Evolutionary conservation across 2,329 filamentous ascomycete species (phyloP), one percentile per base, ranked within the genome.

Genomic region (Onygena corvina): DNA sequence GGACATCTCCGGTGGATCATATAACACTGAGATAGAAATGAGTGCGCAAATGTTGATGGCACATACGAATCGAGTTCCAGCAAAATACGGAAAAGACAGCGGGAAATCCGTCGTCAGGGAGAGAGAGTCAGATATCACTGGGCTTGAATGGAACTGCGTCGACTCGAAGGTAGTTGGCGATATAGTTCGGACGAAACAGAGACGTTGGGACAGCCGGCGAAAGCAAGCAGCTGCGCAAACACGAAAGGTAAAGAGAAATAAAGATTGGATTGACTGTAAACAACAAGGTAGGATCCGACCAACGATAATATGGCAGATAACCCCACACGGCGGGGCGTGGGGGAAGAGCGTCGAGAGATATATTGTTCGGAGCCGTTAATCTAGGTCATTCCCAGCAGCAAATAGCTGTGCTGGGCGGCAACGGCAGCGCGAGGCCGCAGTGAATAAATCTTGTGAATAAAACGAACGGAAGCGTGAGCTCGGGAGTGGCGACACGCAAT

Each of bases 1-100:
- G 61, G 67, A 69, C 67, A 70, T 70, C 58, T 67, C 65, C 66
- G 60, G 58, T 42, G 40, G 46, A n/a, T 51, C 49, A 51, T 53
- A 21, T 46, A 53, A 23, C n/a, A 18, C 27, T 33, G 42, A 46
- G 33, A 31, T 31, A 29, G 30, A 18, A 46, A 30, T 27, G n/a
- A 46, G 33, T 46, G 27, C 42, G 18, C 42, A 46, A 31, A 46
- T 46, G 42, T 20, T 36, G 23, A 31, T 8, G 34, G n/a, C 14
- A n/a, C 38, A n/a, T 42, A 42, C 27, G 27, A 14, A 27, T 9
- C 8, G 5, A 4, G 36, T 25, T 42, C 23, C 11, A 27, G 29
- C 50, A 48, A 46, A 29, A 40, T 50, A 35, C 38, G 44, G 42
- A 47, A 38, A 46, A n/a, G 45, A 47, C 18, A 38, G 42, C 25